Evolutionary conservation across 805 yeast genomes (phyloP).

Genomic region (Jamesozyma jinghongensis): DNA sequence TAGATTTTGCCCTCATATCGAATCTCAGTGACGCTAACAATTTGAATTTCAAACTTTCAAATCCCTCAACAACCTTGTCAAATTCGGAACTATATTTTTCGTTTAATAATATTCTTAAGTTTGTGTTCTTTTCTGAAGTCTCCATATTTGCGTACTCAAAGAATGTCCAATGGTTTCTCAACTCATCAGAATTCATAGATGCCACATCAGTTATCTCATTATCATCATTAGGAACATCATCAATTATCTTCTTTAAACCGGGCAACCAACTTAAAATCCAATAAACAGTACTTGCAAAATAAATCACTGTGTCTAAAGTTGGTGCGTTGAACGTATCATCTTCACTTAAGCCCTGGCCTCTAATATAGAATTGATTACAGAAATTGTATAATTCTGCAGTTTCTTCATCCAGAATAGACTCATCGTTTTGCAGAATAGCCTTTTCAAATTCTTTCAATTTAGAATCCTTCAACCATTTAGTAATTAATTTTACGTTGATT

Average conservation of each 20-base stretch:
- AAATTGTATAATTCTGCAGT: constrained; percentile 19
- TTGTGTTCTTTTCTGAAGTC: constrained; percentile 7
- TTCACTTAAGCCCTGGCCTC: constrained; percentile 28
- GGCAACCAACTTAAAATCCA: constrained; percentile 60
- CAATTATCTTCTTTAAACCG: constrained; percentile 36
- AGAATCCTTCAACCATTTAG: constrained; percentile 32
- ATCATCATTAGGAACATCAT: constrained; percentile 4
- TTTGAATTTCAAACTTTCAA: constrained; percentile 13
- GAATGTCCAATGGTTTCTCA: constrained; percentile 34
- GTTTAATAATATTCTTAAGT: constrained; percentile 17
- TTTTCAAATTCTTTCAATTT: constrained; percentile 28
- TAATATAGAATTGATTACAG: constrained; percentile 26
- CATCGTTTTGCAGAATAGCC: constrained; percentile 21
- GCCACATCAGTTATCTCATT: neutral
- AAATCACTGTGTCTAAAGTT: constrained; percentile 42
- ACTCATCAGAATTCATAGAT: constrained; percentile 21
- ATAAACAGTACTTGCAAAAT: constrained; percentile 44
- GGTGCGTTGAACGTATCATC: constrained; percentile 48
- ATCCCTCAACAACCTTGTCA: constrained; percentile 13
- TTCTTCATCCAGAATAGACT: constrained; percentile 21
- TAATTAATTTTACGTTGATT: constrained; percentile 19
- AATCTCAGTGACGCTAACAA: constrained; percentile 22
- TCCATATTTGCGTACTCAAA: constrained; percentile 29
- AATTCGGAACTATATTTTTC: constrained; percentile 13
- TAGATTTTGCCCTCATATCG: constrained; percentile 24